These are phyloP conservation scores for Vicia villosa DNA, from an alignment of 306 rosid species.

Conservation along the genomic window DNA sequence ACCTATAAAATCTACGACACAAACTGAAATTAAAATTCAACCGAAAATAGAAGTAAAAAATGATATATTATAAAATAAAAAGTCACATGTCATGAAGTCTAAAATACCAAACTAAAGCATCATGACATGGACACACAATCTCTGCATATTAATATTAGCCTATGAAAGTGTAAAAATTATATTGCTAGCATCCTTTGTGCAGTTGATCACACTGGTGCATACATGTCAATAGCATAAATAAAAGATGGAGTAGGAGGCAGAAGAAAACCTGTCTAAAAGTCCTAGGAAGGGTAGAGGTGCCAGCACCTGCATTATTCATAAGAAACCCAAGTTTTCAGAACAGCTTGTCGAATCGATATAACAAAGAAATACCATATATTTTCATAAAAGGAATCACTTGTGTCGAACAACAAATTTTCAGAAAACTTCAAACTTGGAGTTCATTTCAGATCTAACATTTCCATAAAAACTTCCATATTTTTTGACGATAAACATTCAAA, in stretches of 20 bases:
- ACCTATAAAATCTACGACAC: neutral
- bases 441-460: slow-evolving; percentile 32
- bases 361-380: neutral
- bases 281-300: slow-evolving; percentile 79
- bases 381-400: neutral
- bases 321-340: slow-evolving; percentile 32
- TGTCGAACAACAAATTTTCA: slow-evolving; percentile 17
- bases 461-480: neutral
- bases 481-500: neutral
- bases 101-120: neutral
- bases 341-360: neutral
- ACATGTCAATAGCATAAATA: neutral
- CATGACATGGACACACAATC: neutral
- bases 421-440: slow-evolving; percentile 11
- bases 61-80: no score
- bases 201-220: neutral
- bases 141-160: neutral
- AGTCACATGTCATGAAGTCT: neutral
- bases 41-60: neutral
- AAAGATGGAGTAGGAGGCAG: slow-evolving; percentile 3
- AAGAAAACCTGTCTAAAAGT: slow-evolving; percentile 65
- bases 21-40: slow-evolving; percentile 2
- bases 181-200: neutral
- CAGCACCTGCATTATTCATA: slow-evolving; percentile 69
- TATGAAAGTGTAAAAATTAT: neutral